phyloP scores from a whole-genome alignment of 2,329 filamentous ascomycete genomes.

The Mariannaea sp. region DNA sequence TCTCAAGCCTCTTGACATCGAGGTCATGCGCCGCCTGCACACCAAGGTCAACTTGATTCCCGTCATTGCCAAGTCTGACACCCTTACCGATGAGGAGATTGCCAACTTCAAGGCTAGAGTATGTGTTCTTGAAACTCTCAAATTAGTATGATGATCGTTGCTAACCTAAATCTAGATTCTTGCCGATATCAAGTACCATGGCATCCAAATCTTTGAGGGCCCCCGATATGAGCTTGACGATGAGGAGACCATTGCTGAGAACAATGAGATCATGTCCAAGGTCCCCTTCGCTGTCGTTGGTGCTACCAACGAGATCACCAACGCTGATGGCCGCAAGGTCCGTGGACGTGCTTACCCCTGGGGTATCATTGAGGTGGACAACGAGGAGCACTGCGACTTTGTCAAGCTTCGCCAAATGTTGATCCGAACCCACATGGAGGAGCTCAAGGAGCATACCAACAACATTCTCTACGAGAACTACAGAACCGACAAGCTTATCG shows the following conservation, averaged over 20 bases:
- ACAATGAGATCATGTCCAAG: conserved; percentile 99
- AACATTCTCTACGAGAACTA: conserved; percentile 99
- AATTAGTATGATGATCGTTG: neutral
- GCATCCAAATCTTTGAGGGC: conserved; percentile 98
- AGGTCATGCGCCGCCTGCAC: conserved; percentile 98
- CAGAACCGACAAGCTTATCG: conserved; percentile 97
- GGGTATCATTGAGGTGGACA: conserved; percentile 99
- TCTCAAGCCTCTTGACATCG: conserved; percentile 96
- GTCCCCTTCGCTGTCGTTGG: conserved; percentile 98
- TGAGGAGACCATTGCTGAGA: conserved; percentile 99
- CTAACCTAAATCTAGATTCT: conserved; percentile 74
- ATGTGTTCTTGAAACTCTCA: conserved; percentile 49
- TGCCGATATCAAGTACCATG: conserved; percentile 94
- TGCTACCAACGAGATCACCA: conserved; percentile 92
- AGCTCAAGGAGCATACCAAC: conserved; percentile 99
- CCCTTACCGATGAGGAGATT: conserved; percentile 96
- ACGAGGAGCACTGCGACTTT: conserved; percentile 99
- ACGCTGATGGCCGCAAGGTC: conserved; percentile 90
- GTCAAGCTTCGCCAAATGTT: conserved; percentile 99
- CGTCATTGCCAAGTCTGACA: conserved; percentile 98
- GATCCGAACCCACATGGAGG: conserved; percentile 99
- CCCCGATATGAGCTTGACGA: conserved; percentile 98
- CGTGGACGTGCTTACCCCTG: conserved; percentile 96
- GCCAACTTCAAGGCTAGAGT: conserved; percentile 93
- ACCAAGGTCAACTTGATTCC: conserved; percentile 99